Evolutionary conservation across 23 red algal species (phyloP), one percentile per base, ranked within the genome.

Genomic region (Gracilariopsis chorda): DNA sequence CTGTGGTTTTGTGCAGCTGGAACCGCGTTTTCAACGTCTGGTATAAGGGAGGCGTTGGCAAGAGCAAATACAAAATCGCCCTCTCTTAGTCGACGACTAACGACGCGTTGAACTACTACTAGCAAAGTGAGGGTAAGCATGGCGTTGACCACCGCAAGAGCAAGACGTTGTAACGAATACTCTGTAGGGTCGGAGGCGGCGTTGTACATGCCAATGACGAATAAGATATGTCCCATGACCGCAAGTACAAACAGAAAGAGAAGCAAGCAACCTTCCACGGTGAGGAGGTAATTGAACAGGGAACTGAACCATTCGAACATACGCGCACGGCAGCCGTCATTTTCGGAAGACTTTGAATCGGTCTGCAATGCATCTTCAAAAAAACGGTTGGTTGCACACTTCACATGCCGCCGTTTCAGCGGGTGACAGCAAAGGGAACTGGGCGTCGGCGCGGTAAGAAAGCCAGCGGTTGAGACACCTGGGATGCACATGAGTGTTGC

Each of bases 221-320:
- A 87, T 19, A 87, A 51, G 35, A 74, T 56, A 32, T 87, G 82
- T 53, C 82, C 82, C 82, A 87, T 70, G 21, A 74, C 58, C 3
- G 82, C 82, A 43, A 87, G 64, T 28, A 87, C 82, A 74, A 87
- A 87, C 58, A 87, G 64, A 40, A 87, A 87, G 3, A 87, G 17
- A 48, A 70, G 47, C 13, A 87, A 35, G 53, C 82, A 87, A 14
- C 82, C 65, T 42, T 87, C 82, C 1, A 87, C 82, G 63, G 60
- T 87, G 60, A 87, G 35, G 42, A 87, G 47, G 20, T 70, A 87
- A 35, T 64, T 41, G 60, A 42, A 52, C 49, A 59, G 28, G 42
- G 60, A 52, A 8, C 13, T 48, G 60, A 87, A 57, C 61, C 62
- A 55, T 70, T 56, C 60, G 6, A 43, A 55, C 32, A 70, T 29